Conservation (phyloP, 306 rosid genomes). For the Prunus fruticosa region DNA sequence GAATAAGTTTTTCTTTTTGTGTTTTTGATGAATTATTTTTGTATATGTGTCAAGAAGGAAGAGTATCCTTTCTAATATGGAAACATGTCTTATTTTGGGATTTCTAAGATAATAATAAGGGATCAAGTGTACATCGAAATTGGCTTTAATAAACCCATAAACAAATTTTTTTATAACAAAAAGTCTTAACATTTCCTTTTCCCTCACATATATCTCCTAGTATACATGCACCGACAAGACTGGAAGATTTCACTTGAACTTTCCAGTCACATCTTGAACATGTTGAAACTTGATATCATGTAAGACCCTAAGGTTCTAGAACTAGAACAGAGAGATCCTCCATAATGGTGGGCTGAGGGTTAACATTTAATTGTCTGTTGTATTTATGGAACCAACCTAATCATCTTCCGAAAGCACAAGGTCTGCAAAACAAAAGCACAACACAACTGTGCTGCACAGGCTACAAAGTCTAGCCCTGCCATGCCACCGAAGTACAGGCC, state of each 20-base stretch:
- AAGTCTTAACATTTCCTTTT: background rate
- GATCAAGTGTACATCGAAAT: background rate
- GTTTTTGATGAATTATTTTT: too few species aligned
- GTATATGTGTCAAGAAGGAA: too few species aligned
- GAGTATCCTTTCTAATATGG: too few species aligned
- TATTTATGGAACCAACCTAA: too few species aligned
- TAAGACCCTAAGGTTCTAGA: too few species aligned
- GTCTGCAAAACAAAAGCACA: background rate
- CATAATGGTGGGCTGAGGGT: background rate
- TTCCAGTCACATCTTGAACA: background rate
- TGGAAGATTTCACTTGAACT: background rate
- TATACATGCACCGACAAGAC: background rate
- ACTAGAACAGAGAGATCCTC: background rate
- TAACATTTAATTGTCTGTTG: constrained; percentile 1
- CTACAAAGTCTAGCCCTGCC: background rate
- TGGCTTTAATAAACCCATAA: background rate
- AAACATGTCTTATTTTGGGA: background rate
- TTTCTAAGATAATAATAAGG: background rate
- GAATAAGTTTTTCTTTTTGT: too few species aligned
- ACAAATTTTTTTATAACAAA: background rate
- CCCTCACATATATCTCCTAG: background rate
- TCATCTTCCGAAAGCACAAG: background rate
- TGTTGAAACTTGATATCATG: background rate
- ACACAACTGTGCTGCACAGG: too few species aligned
- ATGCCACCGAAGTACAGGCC: too few species aligned